These are phyloP conservation scores for Hypoxylon rubiginosum DNA, from an alignment of 2,329 filamentous ascomycete species.

Conservation along the genomic window DNA sequence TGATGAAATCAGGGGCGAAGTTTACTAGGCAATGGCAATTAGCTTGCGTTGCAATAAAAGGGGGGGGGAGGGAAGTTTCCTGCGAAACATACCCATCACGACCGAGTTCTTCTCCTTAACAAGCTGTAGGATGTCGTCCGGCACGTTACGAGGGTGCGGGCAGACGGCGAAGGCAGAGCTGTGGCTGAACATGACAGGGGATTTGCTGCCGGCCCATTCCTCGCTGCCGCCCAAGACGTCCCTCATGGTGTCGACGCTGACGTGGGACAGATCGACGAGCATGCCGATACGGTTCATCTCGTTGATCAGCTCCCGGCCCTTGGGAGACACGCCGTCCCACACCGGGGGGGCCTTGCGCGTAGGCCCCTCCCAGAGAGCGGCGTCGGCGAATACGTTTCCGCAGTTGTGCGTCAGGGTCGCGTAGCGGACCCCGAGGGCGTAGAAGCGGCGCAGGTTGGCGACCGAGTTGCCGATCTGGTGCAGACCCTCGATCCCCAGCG, in stretches of 20 bases:
- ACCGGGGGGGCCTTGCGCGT: conserved; percentile 66
- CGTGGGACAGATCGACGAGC: conserved; percentile 90
- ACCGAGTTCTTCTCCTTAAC: conserved; percentile 80
- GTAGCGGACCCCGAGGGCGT: conserved; percentile 86
- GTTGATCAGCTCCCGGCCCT: conserved; percentile 76
- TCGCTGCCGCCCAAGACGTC: conserved; percentile 78
- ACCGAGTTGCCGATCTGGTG: conserved; percentile 93
- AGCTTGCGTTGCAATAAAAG: conserved; percentile 1
- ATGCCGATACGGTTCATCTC: conserved; percentile 97
- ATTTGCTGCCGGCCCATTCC: conserved; percentile 78
- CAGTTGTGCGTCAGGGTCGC: conserved; percentile 94
- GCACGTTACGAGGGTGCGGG: conserved; percentile 90
- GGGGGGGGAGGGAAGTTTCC: background rate
- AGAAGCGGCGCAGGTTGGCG: conserved; percentile 80
- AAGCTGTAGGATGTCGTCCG: conserved; percentile 82
- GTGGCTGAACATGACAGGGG: conserved; percentile 91
- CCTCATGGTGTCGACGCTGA: conserved; percentile 82
- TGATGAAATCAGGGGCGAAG: conserved; percentile 85
- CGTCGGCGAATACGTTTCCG: conserved; percentile 90
- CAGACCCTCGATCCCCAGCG: conserved; percentile 85
- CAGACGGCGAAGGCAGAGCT: conserved; percentile 85
- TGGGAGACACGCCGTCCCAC: conserved; percentile 79
- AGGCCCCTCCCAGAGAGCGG: conserved; percentile 74
- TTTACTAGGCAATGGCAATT: conserved; percentile 72
- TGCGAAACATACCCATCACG: conserved; percentile 74